Conservation (phyloP, 2,329 filamentous ascomycete species). For the Penicillium sp. region DNA sequence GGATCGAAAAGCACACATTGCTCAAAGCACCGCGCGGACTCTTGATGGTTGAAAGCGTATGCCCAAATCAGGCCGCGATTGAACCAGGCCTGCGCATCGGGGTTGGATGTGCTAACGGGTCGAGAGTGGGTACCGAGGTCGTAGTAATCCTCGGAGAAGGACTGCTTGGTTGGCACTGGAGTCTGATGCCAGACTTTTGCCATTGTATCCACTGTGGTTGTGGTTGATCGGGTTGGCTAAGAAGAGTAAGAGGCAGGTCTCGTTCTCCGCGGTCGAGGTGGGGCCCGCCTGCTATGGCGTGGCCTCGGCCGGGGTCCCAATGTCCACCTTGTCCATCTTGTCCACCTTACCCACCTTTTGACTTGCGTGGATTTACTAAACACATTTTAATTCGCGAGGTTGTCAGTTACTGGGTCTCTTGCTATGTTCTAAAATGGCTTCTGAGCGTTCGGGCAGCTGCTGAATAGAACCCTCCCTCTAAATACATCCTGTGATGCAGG, state of each 20-base stretch:
- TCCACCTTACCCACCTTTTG: too few relatives aligned
- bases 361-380: too few relatives aligned
- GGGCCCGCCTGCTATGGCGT: not conserved
- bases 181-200: conserved; percentile 10
- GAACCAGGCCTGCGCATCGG: conserved; percentile 43
- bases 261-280: conserved; percentile 3
- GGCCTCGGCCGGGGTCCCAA: not conserved
- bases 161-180: conserved; percentile 1
- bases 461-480: too few relatives aligned
- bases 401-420: too few relatives aligned
- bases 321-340: too few relatives aligned
- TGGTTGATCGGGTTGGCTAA: not conserved
- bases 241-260: not conserved
- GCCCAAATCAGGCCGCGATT: conserved; percentile 43
- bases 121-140: conserved; percentile 43
- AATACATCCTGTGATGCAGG: too few relatives aligned
- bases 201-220: not conserved
- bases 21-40: conserved; percentile 40
- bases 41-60: conserved; percentile 47
- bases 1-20: conserved; percentile 36
- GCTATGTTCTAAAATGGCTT: too few relatives aligned
- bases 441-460: too few relatives aligned
- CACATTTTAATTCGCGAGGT: too few relatives aligned
- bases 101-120: conserved; percentile 31
- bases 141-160: conserved; percentile 32